A percentile compares a stretch with the other conserved stretches of the same genome.
These are phyloP conservation scores for Orbilia blumenaviensis DNA, from an alignment of 2,329 filamentous ascomycete genomes.

Conservation along the genomic window DNA sequence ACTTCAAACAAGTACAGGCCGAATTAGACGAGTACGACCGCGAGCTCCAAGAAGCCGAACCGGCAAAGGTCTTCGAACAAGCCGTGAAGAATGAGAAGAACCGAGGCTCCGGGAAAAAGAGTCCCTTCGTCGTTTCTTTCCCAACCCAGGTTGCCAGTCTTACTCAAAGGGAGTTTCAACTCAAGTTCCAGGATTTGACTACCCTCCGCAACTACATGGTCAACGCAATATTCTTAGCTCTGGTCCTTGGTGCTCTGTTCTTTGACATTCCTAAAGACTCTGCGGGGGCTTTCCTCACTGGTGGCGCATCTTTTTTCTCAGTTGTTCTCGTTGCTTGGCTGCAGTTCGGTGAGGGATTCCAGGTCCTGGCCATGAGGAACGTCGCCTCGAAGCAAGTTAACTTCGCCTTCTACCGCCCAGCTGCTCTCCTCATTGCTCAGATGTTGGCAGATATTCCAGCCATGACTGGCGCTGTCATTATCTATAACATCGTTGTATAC, in stretches of 20 bases:
- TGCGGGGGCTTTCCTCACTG: slow-evolving; percentile 70
- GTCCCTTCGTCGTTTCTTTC: slow-evolving; percentile 80
- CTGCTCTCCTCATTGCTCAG: slow-evolving; percentile 70
- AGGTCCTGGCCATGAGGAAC: slow-evolving; percentile 73
- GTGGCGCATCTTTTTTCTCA: slow-evolving; percentile 73
- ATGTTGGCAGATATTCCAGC: slow-evolving; percentile 72
- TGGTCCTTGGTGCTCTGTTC: slow-evolving; percentile 82
- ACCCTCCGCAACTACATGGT: slow-evolving; percentile 81
- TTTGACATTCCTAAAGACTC: slow-evolving; percentile 72
- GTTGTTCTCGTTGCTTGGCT: slow-evolving; percentile 75
- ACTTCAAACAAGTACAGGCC: slow-evolving; percentile 69
- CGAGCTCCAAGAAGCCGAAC: slow-evolving; percentile 67
- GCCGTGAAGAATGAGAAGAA: slow-evolving; percentile 74
- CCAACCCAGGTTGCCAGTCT: slow-evolving; percentile 66
- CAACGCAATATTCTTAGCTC: slow-evolving; percentile 76
- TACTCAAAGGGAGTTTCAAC: slow-evolving; percentile 78
- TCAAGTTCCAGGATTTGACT: slow-evolving; percentile 77
- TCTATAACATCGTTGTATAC: slow-evolving; percentile 72
- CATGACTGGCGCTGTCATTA: slow-evolving; percentile 68
- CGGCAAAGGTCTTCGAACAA: slow-evolving; percentile 72
- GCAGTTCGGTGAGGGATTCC: slow-evolving; percentile 80
- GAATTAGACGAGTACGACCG: slow-evolving; percentile 72
- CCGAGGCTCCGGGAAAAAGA: slow-evolving; percentile 73
- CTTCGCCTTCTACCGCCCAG: slow-evolving; percentile 76
- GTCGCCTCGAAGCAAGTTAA: slow-evolving; percentile 75